Evolutionary conservation across 2,329 filamentous ascomycete species (phyloP).

Genomic region (Zymoseptoria pseudotritici): DNA sequence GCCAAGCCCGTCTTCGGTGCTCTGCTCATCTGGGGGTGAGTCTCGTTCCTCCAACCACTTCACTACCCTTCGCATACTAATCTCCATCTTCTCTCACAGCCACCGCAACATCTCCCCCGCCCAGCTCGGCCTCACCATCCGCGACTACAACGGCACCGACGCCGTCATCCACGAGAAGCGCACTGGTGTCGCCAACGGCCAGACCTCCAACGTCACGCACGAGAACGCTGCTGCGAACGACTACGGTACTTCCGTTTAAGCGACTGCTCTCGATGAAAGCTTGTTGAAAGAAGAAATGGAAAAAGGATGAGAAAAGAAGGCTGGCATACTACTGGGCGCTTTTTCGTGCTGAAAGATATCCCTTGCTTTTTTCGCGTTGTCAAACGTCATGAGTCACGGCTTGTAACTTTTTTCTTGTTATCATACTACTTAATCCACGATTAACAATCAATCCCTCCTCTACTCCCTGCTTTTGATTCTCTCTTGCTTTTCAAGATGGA

Average conservation of each 20-base stretch:
- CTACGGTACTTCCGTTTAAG: neutral
- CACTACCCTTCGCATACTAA: neutral
- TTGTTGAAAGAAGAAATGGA: neutral
- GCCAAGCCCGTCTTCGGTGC: constrained; percentile 58
- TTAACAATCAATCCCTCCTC: neutral
- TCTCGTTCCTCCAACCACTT: neutral
- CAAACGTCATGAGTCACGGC: neutral
- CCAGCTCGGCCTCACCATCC: constrained; percentile 47
- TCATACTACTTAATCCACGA: neutral
- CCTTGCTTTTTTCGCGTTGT: neutral
- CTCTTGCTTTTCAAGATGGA: too few relatives aligned
- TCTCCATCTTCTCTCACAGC: neutral
- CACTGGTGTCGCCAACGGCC: constrained; percentile 10
- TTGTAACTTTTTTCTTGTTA: neutral
- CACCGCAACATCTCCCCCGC: constrained; percentile 56
- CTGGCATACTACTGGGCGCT: neutral
- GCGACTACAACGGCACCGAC: constrained; percentile 40
- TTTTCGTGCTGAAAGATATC: neutral
- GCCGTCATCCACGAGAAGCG: constrained; percentile 29
- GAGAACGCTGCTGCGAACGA: neutral
- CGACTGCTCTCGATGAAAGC: neutral
- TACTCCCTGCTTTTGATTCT: too few relatives aligned
- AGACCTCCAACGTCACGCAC: constrained; percentile 1
- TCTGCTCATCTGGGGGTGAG: constrained; percentile 49
- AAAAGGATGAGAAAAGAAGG: neutral